These are phyloP conservation scores for Pseudocercospora pini-densiflorae DNA, from an alignment of 2,329 filamentous ascomycete species.

Conservation along the genomic window DNA sequence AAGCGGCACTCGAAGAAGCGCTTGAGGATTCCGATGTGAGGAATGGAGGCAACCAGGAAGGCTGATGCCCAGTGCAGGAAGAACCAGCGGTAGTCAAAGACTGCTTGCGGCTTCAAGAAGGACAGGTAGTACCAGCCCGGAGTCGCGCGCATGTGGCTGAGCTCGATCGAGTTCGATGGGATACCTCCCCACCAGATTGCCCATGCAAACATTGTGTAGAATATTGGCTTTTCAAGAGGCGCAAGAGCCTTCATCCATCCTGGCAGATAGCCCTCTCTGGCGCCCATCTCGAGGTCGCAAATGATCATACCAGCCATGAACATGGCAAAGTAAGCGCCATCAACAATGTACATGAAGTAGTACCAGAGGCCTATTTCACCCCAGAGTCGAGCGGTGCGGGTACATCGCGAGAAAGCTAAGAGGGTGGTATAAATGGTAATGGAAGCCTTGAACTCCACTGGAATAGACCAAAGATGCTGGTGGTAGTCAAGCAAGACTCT, in stretches of 20 bases:
- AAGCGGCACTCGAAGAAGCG: constrained; percentile 62
- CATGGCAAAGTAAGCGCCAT: constrained; percentile 66
- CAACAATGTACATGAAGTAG: constrained; percentile 71
- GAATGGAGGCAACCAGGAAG: constrained; percentile 60
- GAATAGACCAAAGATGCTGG: constrained; percentile 67
- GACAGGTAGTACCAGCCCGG: constrained; percentile 67
- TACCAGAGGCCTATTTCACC: constrained; percentile 59
- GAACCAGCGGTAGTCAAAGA: constrained; percentile 42
- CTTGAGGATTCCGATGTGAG: constrained; percentile 63
- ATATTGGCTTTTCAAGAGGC: constrained; percentile 57
- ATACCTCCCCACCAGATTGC: constrained; percentile 65
- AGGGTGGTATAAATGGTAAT: constrained; percentile 64
- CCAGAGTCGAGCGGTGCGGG: constrained; percentile 59
- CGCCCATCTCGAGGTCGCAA: constrained; percentile 64
- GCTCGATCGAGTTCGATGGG: constrained; percentile 58
- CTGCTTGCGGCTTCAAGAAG: constrained; percentile 49
- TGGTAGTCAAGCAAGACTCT: constrained; percentile 63
- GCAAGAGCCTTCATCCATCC: constrained; percentile 51
- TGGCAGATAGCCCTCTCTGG: constrained; percentile 57
- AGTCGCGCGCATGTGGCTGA: constrained; percentile 56
- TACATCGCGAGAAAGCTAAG: constrained; percentile 62
- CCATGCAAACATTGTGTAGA: constrained; percentile 56
- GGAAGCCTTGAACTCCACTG: constrained; percentile 67
- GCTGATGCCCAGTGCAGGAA: constrained; percentile 53
- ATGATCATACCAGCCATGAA: constrained; percentile 67